Base-by-base conservation (phyloP, 371 early-diverging fungal species). In the Rhizomucor pusillus region DNA sequence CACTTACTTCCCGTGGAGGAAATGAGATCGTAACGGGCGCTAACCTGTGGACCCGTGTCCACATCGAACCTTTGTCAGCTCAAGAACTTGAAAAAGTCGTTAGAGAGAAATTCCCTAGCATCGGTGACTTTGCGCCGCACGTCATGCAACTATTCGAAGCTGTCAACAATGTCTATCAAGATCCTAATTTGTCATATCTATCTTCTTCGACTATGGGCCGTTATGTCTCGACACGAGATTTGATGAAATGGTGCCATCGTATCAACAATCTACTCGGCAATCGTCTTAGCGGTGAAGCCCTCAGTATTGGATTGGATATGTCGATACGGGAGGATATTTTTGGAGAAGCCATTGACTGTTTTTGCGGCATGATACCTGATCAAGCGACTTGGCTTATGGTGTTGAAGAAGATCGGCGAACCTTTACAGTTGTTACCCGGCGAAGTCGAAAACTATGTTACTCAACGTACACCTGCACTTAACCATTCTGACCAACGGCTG, bases 191-290 rank as follows among this genome's bases (percentile, higher is more conserved):
- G 47, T 73, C 82, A 2, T 58, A 74, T 0, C 45, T 75, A 5
- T 65, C 79, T 3, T 68, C 78, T 24, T 81, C 73, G 5, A 77
- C 81, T 47, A 84, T 80, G 67, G 81, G 82, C 19, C 67, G 86
- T 9, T 77, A 74, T 37, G 71, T 85, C 5, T 81, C 84, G 0
- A 68, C 85, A 0, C 79, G 93, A 36, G 93, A 92, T 69, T 69
- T 94, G 35, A 83, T 94, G 79, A 92, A 92, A 62, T 94, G 93
- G 93, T 91, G 92, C 60, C 60, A 75, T 7, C 87, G 94, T 58
- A 78, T 90, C 41, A 73, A 82, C 18, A 59, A 72, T 11, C 54
- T 81, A 20, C 50, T 80, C 5, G 66, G 75, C 0, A 61, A 63
- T 6, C 65, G 75, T 54, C 35, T 80, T 50, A 46, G 65, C 35